Evolutionary conservation across 805 yeast genomes (phyloP), one percentile per base, ranked within the genome.

Genomic region (Debaryomyces prosopidis): DNA sequence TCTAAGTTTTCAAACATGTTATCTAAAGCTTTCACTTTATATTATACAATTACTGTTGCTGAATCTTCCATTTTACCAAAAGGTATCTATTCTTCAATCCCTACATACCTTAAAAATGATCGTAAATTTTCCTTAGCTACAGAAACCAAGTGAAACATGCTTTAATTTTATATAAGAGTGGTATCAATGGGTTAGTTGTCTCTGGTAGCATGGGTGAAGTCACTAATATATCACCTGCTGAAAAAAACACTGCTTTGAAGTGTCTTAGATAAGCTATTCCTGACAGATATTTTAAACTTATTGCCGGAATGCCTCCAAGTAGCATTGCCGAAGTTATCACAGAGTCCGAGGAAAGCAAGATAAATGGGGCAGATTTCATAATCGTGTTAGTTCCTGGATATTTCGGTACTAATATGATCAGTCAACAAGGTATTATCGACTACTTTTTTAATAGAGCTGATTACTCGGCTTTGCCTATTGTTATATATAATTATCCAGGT

Each of bases 191-290:
- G 18, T 50, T 68, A 19, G 71, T 69, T 12, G 59, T 67, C 11
- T 54, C 71, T 9, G 75, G 75, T 1, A 66, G 73, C 4, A 68
- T 69, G 63, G 75, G 75, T 12, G 75, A 70, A 49, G 61, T 69
- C 12, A 50, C 60, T 12, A 70, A 68, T 46, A 50, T 69, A 41
- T 60, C 65, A 5, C 44, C 57, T 20, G 51, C 55, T 12, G 75
- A 70, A 47, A 53, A 74, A 41, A 45, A 51, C 15, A 43, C 45
- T 9, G 39, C 67, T 12, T 56, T 68, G n/a, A 45, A 48, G n/a
- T 46, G 55, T 1, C 50, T 68, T 12, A 55, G 69, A 36, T 28
- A 44, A 12, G 71, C 66, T 1, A 51, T 66, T 39, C 72, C 70
- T 8, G 66, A 60, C 26, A 49, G 43, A n/a, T 55, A 58, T 1